A percentile compares a stretch with the other conserved stretches of the same genome.
Conservation (phyloP, 2,329 filamentous ascomycete species). For the Pseudopithomyces chartarum region DNA sequence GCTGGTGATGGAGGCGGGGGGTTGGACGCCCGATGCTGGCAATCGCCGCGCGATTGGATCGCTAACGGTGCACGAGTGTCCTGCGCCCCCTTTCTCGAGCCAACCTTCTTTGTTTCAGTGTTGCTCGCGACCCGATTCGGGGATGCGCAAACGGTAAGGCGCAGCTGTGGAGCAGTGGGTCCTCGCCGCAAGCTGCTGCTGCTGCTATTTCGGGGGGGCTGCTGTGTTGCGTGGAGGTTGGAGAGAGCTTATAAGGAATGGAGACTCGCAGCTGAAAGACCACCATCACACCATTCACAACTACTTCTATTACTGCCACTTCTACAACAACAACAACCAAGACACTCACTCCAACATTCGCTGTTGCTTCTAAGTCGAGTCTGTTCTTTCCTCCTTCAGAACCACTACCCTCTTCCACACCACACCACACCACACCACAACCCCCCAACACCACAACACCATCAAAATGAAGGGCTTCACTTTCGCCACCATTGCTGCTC, state of each 20-base stretch:
- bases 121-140: conserved; percentile 5
- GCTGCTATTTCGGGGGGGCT: conserved; percentile 6
- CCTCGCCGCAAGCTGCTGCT: not conserved
- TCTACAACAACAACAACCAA: not conserved
- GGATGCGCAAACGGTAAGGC: not conserved
- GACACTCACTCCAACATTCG: not conserved
- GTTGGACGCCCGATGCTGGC: conserved; percentile 2
- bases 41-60: not conserved
- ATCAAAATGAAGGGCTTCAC: conserved; percentile 23
- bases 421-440: not conserved
- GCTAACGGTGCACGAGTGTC: too few relatives aligned
- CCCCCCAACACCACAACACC: conserved; percentile 4
- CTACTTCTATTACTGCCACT: not conserved
- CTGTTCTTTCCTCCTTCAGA: conserved; percentile 1
- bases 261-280: not conserved
- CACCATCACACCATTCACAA: too few relatives aligned
- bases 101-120: conserved; percentile 5
- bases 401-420: not conserved
- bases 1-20: conserved; percentile 4
- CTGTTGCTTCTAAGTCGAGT: not conserved
- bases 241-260: conserved; percentile 4
- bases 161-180: not conserved
- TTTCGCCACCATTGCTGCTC: conserved; percentile 14
- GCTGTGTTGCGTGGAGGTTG: not conserved
- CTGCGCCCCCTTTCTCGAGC: not conserved